phyloP scores from a whole-genome alignment of 805 yeast species.

The Torulaspora gathmanii region DNA sequence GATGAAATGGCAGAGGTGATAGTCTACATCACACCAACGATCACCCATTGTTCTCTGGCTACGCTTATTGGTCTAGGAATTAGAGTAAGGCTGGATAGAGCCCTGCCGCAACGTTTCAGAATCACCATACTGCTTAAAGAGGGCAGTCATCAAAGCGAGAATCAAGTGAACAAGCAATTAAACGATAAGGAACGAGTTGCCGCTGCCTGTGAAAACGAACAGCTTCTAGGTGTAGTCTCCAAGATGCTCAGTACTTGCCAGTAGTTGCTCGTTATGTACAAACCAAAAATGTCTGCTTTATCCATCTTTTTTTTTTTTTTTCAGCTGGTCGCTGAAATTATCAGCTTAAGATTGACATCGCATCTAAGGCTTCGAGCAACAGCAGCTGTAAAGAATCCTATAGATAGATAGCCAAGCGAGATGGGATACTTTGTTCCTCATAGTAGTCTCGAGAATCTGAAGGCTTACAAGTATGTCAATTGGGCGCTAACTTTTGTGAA shows the following conservation, averaged over 20 bases:
- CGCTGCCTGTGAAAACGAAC: constrained; percentile 97
- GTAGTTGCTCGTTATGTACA: constrained; percentile 15
- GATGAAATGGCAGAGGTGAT: constrained; percentile 65
- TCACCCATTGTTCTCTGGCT: constrained; percentile 95
- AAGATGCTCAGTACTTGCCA: constrained; percentile 85
- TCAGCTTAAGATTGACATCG: neutral
- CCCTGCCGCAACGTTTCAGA: constrained; percentile 80
- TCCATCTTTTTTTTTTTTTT: neutral
- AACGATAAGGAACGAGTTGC: constrained; percentile 97
- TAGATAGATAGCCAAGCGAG: constrained; percentile 1
- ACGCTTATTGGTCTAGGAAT: constrained; percentile 94
- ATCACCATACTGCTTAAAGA: constrained; percentile 75
- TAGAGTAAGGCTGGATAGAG: constrained; percentile 82
- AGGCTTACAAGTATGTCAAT: constrained; percentile 44
- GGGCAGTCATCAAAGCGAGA: constrained; percentile 93
- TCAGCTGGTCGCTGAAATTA: neutral
- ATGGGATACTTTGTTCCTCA: constrained; percentile 68
- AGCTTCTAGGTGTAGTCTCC: constrained; percentile 80
- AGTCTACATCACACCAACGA: constrained; percentile 91
- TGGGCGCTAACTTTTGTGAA: neutral
- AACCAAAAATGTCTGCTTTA: neutral
- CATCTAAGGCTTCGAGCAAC: neutral
- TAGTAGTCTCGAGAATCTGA: constrained; percentile 47
- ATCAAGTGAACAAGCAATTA: constrained; percentile 91
- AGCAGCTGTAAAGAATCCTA: neutral